phyloP scores from a whole-genome alignment of 2,329 filamentous ascomycete genomes.

The Ascomycota sp. region DNA sequence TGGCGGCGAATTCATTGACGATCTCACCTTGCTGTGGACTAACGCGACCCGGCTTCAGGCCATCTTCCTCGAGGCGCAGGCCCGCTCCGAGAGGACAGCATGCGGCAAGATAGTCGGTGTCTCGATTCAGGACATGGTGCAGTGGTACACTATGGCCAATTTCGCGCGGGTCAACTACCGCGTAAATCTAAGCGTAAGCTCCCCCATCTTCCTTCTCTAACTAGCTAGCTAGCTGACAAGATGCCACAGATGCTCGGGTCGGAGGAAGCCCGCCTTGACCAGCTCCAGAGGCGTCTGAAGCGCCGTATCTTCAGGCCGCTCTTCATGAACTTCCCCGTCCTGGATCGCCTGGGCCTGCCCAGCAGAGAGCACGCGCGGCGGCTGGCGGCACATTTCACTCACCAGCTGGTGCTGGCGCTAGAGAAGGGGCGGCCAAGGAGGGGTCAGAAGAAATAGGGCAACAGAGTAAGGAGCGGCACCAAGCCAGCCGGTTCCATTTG shows the following conservation, averaged over 20 bases:
- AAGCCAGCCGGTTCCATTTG: too few relatives aligned
- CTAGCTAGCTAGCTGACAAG: too few relatives aligned
- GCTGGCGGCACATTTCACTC: conserved; percentile 8
- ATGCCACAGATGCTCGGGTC: conserved; percentile 7
- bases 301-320: conserved; percentile 14
- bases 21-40: conserved; percentile 5
- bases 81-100: too few relatives aligned
- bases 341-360: conserved; percentile 9
- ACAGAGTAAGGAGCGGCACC: too few relatives aligned
- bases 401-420: conserved; percentile 5
- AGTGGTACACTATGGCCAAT: conserved; percentile 16
- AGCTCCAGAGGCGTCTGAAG: conserved; percentile 9
- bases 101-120: too few relatives aligned
- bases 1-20: too few relatives aligned
- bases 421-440: too few relatives aligned
- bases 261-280: conserved; percentile 5
- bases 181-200: conserved; percentile 7
- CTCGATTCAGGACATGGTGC: conserved; percentile 12
- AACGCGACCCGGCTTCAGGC: conserved; percentile 8
- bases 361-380: conserved; percentile 8
- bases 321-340: conserved; percentile 13
- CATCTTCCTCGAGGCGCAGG: conserved; percentile 11
- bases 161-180: conserved; percentile 12
- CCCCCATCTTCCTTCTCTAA: too few relatives aligned
- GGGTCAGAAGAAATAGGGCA: too few relatives aligned